Evolutionary conservation across 352 stramenopile species (phyloP), one percentile per base, ranked within the genome.

Genomic region (Globisporangium alternatum): DNA sequence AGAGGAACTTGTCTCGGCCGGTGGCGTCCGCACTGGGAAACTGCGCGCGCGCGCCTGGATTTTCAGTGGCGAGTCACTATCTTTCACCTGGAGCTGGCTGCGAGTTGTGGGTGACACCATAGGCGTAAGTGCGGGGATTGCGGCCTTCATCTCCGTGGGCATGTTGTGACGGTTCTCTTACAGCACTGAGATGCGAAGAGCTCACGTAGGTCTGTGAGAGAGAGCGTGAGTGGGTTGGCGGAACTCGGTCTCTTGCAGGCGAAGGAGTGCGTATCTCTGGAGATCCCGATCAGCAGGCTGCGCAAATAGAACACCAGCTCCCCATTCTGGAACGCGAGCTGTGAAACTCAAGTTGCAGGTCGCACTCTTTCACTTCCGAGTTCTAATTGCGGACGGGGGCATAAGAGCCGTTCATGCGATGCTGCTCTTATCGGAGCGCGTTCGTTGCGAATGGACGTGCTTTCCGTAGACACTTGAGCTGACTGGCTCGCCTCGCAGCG

Each of bases 11-110:
- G 59, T 15, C 37, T 28, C 35, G 10, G 19, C n/a, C 12, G 44
- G 30, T 47, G 60, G 28, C 5, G 30, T 52, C 28, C 53, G 53
- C 31, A 28, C 10, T 43, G 61, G 61, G 61, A 67, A 67, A 13
- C 53, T 67, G 61, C 61, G 61, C 2, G 61, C 61, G 17, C 61
- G 41, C 19, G 61, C 61, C 41, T 66, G 52, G 43, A 66, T 51
- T 37, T 66, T 60, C 4, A 65, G 31, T 3, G 53, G 61, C 21
- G 52, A 60, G 41, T 61, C 61, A 9, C 5, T 12, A 12, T 67
- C 61, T 55, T 43, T 67, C 61, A 60, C 19, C n/a, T 44, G 41
- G 30, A 22, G 61, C 28, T 25, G 31, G 30, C 9, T 41, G 37
- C 9, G 0, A 47, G 13, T 41, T 19, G 37, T 30, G 7, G 55